Base-by-base conservation (phyloP, 495 filamentous ascomycete species). In the Aspergillus affinis region DNA sequence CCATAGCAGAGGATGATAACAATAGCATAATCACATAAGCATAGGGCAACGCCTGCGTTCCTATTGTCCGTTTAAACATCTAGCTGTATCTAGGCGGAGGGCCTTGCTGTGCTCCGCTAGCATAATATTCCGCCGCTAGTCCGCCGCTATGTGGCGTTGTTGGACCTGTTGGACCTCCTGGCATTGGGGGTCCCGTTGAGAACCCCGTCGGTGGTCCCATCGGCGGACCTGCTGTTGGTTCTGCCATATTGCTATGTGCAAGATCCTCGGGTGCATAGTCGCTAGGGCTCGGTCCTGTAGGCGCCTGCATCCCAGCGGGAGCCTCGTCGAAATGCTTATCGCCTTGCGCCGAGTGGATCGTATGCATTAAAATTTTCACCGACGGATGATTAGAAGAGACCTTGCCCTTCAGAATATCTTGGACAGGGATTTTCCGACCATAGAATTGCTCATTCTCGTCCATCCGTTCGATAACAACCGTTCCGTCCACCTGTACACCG, bases 371-470 rank as follows among this genome's bases (percentile, higher is more conserved):
- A 9, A 83, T 84, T 23, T 81, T 78, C 61, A 87, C 83, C 18
- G 79, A 77, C 51, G 85, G 81, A 12, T 92, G 83, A 45, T 84
- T 83, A 69, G 90, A 84, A 46, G 84, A 79, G 26, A 84, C 86
- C 68, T 92, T 93, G 59, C 91, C 90, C 1, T 87, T 85, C 17
- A 97, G 74, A 56, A 97, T 93, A 60, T 97, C 90, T 18, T 81
- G 78, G 17, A 91, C 89, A 15, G 83, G 79, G 50, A 95, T 81
- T 47, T 81, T 82, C 67, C 89, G 79, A 18, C 84, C 84, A 71
- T 94, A 97, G 65, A 95, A 96, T 7, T 84, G 81, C 70, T 92
- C 92, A 69, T 97, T 97, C 75, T 96, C 92, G 65, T 96, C 92
- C 3, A 82, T 85, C 19, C 92, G 84, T 70, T 97, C 92, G 55